Percentiles rank a stretch among this genome's conserved stretches.
Evolutionary conservation across 2,329 filamentous ascomycete species (phyloP).

Genomic region (Periconia macrospinosa): DNA sequence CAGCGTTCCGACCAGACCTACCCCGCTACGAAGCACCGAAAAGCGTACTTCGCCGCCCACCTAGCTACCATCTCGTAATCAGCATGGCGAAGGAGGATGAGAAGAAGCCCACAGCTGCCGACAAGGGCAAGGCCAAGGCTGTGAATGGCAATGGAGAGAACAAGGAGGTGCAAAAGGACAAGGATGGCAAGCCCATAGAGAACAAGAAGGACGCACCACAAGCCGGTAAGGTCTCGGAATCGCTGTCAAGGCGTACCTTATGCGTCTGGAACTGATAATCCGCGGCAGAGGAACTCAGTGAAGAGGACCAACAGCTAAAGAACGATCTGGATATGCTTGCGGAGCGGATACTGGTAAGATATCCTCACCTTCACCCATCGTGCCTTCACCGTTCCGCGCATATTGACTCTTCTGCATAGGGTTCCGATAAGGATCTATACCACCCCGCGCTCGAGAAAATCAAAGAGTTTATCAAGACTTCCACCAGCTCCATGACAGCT

Average conservation of each 20-base stretch:
- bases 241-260: constrained; percentile 10
- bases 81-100: constrained; percentile 93
- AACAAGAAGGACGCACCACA: constrained; percentile 73
- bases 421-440: constrained; percentile 84
- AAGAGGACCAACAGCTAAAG: constrained; percentile 98
- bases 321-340: constrained; percentile 97
- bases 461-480: constrained; percentile 98
- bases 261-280: constrained; percentile 29
- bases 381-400: constrained; percentile 21
- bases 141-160: constrained; percentile 65
- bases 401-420: constrained; percentile 55
- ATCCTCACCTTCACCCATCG: constrained; percentile 1
- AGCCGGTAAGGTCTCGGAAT: constrained; percentile 53
- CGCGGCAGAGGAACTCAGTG: constrained; percentile 82
- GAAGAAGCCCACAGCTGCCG: constrained; percentile 75
- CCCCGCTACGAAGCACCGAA: constrained; percentile 10
- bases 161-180: constrained; percentile 63
- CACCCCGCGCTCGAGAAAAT: constrained; percentile 92
- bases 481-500: constrained; percentile 98
- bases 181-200: constrained; percentile 72
- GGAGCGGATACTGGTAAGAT: constrained; percentile 79
- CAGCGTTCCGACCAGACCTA: background rate
- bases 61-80: constrained; percentile 40
- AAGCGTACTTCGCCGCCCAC: constrained; percentile 36
- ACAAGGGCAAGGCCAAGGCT: constrained; percentile 97